Conservation (phyloP, 2,329 filamentous ascomycete species). For the Colletotrichum sp. region DNA sequence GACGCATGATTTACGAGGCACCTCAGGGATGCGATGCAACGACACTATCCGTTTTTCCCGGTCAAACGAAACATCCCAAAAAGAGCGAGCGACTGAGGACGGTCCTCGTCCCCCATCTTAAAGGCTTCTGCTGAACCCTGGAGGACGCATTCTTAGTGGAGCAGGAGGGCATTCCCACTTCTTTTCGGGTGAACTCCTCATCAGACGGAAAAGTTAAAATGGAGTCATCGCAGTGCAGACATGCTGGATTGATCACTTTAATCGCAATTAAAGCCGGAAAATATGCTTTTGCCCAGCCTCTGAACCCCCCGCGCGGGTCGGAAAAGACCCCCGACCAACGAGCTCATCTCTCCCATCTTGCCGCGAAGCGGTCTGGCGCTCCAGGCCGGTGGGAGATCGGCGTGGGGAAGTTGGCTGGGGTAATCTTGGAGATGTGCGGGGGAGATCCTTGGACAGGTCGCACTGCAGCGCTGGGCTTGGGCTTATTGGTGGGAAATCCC, state of each 20-base stretch:
- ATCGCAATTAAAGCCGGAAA: background rate
- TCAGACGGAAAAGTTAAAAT: conserved; percentile 15
- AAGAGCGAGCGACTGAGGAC: background rate
- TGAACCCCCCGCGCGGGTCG: background rate
- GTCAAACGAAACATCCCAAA: background rate
- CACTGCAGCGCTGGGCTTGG: conserved; percentile 7
- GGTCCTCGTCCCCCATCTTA: background rate
- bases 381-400: background rate
- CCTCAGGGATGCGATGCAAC: conserved; percentile 7
- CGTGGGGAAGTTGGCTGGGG: conserved; percentile 8
- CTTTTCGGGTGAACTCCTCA: conserved; percentile 4
- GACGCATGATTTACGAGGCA: background rate
- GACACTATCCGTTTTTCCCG: background rate
- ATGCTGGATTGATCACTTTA: background rate
- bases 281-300: background rate
- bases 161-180: conserved; percentile 16
- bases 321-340: background rate
- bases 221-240: background rate
- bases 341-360: background rate
- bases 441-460: conserved; percentile 1
- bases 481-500: conserved; percentile 14
- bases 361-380: conserved; percentile 1
- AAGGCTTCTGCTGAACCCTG: background rate
- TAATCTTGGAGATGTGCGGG: conserved; percentile 2
- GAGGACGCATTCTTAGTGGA: background rate